phyloP scores from a whole-genome alignment of 225 moss, liverwort and hornwort species.

The Straminergon stramineum region DNA sequence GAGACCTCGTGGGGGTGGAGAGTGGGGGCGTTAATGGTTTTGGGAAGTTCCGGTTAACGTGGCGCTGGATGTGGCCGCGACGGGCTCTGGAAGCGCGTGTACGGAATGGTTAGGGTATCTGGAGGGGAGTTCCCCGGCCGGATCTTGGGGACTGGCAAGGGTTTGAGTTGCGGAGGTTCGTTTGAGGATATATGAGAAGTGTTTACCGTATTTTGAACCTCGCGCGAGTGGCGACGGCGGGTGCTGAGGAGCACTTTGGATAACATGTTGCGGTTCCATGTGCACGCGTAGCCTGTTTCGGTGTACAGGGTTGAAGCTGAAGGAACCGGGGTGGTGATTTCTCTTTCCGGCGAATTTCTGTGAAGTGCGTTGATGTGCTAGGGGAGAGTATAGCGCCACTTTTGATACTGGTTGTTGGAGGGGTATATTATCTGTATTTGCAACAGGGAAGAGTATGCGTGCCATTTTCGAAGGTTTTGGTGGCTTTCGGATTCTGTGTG shows the following conservation, averaged over 20 bases:
- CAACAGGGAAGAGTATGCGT: slow-evolving; percentile 1
- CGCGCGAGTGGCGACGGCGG: not conserved
- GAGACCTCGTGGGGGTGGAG: not conserved
- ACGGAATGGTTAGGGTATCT: slow-evolving; percentile 3
- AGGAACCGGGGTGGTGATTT: not conserved
- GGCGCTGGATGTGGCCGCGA: not conserved
- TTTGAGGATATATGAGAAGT: not conserved
- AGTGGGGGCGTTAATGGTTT: not conserved
- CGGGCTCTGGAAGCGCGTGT: not conserved
- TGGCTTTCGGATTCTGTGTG: not conserved
- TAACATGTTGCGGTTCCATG: not conserved
- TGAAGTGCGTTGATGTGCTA: not conserved
- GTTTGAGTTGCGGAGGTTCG: not conserved
- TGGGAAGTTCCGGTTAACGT: not conserved
- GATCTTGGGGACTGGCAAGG: not conserved
- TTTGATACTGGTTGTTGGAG: not conserved
- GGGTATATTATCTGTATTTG: not conserved
- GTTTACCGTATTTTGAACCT: not conserved
- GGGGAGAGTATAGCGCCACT: not conserved
- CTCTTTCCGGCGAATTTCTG: not conserved
- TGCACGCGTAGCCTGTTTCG: too few relatives aligned
- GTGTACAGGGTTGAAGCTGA: not conserved
- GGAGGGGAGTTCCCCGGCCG: not conserved
- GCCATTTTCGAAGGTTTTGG: not conserved
- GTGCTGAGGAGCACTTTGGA: not conserved